A percentile compares a stretch with the other conserved stretches of the same genome.
phyloP scores from a whole-genome alignment of 2,329 filamentous ascomycete genomes.

The Pseudogymnoascus sp. region DNA sequence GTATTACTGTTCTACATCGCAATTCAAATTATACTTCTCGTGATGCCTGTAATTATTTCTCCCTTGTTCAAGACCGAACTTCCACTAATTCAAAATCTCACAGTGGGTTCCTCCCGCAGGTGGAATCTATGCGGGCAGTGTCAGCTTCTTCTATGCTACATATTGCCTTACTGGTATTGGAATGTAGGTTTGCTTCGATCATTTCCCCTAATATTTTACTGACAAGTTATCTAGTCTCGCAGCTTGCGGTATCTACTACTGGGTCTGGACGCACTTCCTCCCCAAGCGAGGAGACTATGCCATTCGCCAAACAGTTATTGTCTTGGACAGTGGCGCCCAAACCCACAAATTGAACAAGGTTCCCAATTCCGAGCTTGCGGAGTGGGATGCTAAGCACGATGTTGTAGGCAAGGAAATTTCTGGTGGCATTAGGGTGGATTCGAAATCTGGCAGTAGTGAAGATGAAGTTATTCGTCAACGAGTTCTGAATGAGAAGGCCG shows the following conservation, averaged over 20 bases:
- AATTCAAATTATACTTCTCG: constrained; percentile 52
- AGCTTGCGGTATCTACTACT: constrained; percentile 49
- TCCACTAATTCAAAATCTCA: background rate
- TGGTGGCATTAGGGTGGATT: background rate
- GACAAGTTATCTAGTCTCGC: constrained; percentile 33
- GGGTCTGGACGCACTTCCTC: constrained; percentile 48
- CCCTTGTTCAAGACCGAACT: background rate
- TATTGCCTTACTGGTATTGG: constrained; percentile 58
- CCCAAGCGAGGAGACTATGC: constrained; percentile 45
- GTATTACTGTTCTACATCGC: constrained; percentile 52
- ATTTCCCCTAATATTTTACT: background rate
- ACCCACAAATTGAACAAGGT: constrained; percentile 46
- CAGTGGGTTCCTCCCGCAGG: constrained; percentile 57
- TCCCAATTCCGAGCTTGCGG: constrained; percentile 38
- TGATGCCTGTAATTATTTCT: constrained; percentile 43
- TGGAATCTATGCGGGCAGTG: constrained; percentile 52
- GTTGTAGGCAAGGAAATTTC: constrained; percentile 19
- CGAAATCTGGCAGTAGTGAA: background rate
- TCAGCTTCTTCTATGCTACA: constrained; percentile 67
- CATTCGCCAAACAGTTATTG: constrained; percentile 46
- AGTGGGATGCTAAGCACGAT: constrained; percentile 55
- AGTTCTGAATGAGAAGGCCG: background rate
- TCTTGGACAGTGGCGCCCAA: constrained; percentile 39
- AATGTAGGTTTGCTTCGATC: constrained; percentile 42
- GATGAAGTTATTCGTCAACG: background rate